These are phyloP conservation scores for Immersiporthe knoxdaviesiana DNA, from an alignment of 2,329 filamentous ascomycete genomes.

Conservation along the genomic window DNA sequence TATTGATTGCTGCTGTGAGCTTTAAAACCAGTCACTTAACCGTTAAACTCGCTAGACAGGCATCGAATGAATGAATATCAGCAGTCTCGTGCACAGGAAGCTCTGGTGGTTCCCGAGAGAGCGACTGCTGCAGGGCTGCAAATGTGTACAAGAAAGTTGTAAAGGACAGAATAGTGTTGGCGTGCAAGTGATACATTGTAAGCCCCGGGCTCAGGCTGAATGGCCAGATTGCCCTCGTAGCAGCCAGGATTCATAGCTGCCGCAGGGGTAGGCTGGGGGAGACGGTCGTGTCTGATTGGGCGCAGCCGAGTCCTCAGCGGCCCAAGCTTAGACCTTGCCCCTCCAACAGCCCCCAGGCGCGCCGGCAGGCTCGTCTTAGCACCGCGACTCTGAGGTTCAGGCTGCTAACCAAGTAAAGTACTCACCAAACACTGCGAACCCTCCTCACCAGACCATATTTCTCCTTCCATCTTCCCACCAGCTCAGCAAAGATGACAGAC, in stretches of 20 bases:
- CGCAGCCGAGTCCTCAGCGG: background rate
- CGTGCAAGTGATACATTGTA: background rate
- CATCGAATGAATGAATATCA: slow-evolving; percentile 19
- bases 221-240: slow-evolving; percentile 14
- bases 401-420: background rate
- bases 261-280: slow-evolving; percentile 4
- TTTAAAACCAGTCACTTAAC: slow-evolving; percentile 8
- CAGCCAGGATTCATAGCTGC: background rate
- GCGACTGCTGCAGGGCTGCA: slow-evolving; percentile 11
- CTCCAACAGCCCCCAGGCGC: background rate
- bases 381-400: slow-evolving; percentile 6
- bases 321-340: slow-evolving; percentile 11
- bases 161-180: slow-evolving; percentile 17
- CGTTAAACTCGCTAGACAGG: slow-evolving; percentile 10
- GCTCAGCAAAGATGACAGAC: slow-evolving; percentile 69
- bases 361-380: slow-evolving; percentile 5
- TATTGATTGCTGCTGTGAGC: slow-evolving; percentile 9
- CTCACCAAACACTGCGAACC: slow-evolving; percentile 12
- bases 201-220: slow-evolving; percentile 9
- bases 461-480: slow-evolving; percentile 6
- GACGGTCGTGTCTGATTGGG: background rate
- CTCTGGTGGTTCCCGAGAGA: background rate
- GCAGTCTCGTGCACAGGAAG: slow-evolving; percentile 9
- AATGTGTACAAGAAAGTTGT: slow-evolving; percentile 6
- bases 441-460: slow-evolving; percentile 13